Percentiles rank a stretch among this genome's conserved stretches.
Evolutionary conservation across 2,329 filamentous ascomycete genomes (phyloP).

Genomic region (Phoma sp.): DNA sequence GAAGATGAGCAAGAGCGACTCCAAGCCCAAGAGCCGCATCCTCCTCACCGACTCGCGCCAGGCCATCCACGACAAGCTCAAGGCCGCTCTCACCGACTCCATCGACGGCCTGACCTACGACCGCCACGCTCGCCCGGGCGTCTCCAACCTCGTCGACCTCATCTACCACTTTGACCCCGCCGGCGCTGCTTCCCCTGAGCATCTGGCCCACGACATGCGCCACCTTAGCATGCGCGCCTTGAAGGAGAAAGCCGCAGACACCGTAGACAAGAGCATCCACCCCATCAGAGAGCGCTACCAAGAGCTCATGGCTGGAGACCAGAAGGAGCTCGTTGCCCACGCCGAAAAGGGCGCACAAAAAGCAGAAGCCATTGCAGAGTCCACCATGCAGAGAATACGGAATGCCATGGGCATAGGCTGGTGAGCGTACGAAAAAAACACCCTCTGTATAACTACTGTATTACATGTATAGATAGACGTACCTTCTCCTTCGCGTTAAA

Average conservation of each 20-base stretch:
- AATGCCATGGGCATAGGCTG: conserved; percentile 29
- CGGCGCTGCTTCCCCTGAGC: conserved; percentile 47
- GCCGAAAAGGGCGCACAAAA: conserved; percentile 64
- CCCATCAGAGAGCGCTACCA: conserved; percentile 65
- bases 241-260: conserved; percentile 68
- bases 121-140: conserved; percentile 71
- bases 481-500: not conserved
- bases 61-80: conserved; percentile 73
- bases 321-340: conserved; percentile 63
- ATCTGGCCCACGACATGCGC: conserved; percentile 56
- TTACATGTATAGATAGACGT: not conserved
- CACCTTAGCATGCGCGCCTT: conserved; percentile 61
- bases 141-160: conserved; percentile 86
- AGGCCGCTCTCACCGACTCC: conserved; percentile 78
- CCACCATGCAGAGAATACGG: conserved; percentile 52
- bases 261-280: conserved; percentile 60
- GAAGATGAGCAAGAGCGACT: conserved; percentile 95
- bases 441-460: not conserved
- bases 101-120: conserved; percentile 74
- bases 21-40: conserved; percentile 75
- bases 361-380: conserved; percentile 66
- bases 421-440: not conserved
- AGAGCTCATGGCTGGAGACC: conserved; percentile 59
- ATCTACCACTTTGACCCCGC: conserved; percentile 69
- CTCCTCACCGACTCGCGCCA: conserved; percentile 75